Base-by-base conservation (phyloP, 805 yeast genomes). In the Trichomonascus vanleenenianus region DNA sequence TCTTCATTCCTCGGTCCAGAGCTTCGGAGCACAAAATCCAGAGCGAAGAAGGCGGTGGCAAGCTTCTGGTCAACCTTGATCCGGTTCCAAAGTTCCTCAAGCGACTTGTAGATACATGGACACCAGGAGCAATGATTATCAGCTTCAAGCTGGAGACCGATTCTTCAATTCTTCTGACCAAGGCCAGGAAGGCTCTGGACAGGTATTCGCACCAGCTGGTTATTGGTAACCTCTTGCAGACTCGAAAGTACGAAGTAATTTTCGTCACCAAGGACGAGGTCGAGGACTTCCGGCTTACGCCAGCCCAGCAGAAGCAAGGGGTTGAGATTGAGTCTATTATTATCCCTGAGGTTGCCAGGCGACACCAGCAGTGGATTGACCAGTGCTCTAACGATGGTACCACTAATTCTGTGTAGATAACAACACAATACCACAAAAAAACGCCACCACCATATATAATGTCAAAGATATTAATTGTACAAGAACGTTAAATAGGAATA, bases 61-160 rank as follows among this genome's bases (percentile, higher is more conserved):
- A 85, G 58, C 68, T 93, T 39, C 76, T 83, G 7, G 85, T 93
- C 9, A 84, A 88, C 55, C 68, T 93, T 53, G 97, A 91, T 60
- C 97, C 96, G 3, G 98, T 93, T 2, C 98, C 98, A 15, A 93
- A 93, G 60, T 91, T 93, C 56, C 73, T 93, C 56, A 77, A 86
- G 52, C 72, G 96, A 46, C 68, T 93, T 50, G 97, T 89, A 1
- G 94, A 86, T 52, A 75, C 80, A 9, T 93, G 98, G 98, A 96
- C 96, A 0, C 95, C 94, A 2, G 77, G 81, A 10, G 94, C 97
- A 1, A 85, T 88, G 95, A 86, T 93, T 47, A 84, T 91, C 1
- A 85, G 95, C 14, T 93, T 93, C 68, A 93, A 93, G 63, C 73
- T 93, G 43, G 98, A 93, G 60, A 93, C 98, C 0, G 98, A 93